These are phyloP conservation scores for Pilasporangium apinafurcum DNA, from an alignment of 352 stramenopile genomes.

Conservation along the genomic window DNA sequence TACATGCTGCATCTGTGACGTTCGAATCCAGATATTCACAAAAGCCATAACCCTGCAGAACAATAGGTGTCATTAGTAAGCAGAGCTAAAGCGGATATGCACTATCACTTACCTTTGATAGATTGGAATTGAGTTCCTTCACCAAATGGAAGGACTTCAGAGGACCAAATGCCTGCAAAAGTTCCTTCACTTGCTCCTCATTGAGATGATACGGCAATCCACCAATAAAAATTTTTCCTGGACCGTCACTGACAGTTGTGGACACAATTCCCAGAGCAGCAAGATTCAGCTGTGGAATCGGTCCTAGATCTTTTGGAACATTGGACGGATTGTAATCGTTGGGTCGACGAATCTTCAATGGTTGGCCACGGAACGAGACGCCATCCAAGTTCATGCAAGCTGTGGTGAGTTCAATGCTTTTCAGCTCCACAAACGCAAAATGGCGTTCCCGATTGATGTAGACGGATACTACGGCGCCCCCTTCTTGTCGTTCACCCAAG, in stretches of 20 bases:
- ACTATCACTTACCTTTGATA: conserved; percentile 91
- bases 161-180: conserved; percentile 94
- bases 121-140: conserved; percentile 87
- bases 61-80: no score
- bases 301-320: conserved; percentile 81
- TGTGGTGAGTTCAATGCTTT: conserved; percentile 94
- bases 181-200: conserved; percentile 92
- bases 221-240: conserved; percentile 98
- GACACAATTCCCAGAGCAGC: conserved; percentile 92
- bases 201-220: conserved; percentile 96
- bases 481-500: conserved; percentile 67
- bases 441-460: conserved; percentile 96
- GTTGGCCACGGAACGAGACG: conserved; percentile 90
- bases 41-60: conserved; percentile 99
- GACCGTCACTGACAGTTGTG: conserved; percentile 93
- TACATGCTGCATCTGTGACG: conserved; percentile 89
- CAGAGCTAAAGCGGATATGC: no score
- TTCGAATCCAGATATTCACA: conserved; percentile 93
- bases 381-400: conserved; percentile 95
- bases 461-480: conserved; percentile 78
- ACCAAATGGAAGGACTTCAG: conserved; percentile 96
- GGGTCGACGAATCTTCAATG: conserved; percentile 94
- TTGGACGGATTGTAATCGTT: conserved; percentile 96
- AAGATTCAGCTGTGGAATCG: conserved; percentile 87
- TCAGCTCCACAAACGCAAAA: conserved; percentile 98